Evolutionary conservation across 2,329 filamentous ascomycete genomes (phyloP).

Genomic region (Coniochaeta sp.): DNA sequence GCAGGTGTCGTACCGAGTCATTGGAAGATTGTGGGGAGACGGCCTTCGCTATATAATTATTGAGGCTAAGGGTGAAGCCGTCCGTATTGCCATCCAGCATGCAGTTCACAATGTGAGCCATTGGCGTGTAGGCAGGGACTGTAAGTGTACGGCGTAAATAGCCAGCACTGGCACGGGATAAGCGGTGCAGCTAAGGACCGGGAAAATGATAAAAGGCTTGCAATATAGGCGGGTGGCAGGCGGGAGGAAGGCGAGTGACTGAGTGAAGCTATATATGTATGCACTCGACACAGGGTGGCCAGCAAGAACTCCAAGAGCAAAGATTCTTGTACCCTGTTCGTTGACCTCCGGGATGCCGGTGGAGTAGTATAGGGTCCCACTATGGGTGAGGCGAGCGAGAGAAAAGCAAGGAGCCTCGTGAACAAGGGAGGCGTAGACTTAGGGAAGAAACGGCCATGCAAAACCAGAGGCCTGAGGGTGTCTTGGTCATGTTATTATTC

Average conservation of each 20-base stretch:
- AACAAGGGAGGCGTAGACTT: not conserved
- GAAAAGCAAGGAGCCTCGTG: not conserved
- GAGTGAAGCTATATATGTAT: slow-evolving; percentile 24
- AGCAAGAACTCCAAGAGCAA: slow-evolving; percentile 2
- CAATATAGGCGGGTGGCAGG: slow-evolving; percentile 12
- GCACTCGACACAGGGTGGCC: slow-evolving; percentile 11
- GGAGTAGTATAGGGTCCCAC: not conserved
- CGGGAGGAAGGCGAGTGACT: slow-evolving; percentile 14
- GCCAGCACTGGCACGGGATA: slow-evolving; percentile 19
- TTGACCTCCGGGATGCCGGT: not conserved
- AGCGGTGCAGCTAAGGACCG: slow-evolving; percentile 20
- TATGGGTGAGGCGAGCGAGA: not conserved
- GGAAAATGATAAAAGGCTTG: slow-evolving; percentile 19
- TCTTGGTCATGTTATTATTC: not conserved
- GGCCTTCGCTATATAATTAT: slow-evolving; percentile 44
- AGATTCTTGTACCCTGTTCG: not conserved
- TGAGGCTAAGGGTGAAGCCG: slow-evolving; percentile 26
- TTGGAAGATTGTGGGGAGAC: slow-evolving; percentile 36
- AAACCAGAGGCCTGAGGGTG: not conserved
- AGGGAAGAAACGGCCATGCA: not conserved
- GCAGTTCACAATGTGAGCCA: slow-evolving; percentile 58
- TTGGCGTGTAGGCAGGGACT: slow-evolving; percentile 24
- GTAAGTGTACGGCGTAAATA: slow-evolving; percentile 17
- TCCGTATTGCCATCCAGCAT: slow-evolving; percentile 42
- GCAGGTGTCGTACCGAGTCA: slow-evolving; percentile 33